Evolutionary conservation across 2,329 filamentous ascomycete genomes (phyloP).

Genomic region (Neophaeococcomyces mojaviensis): DNA sequence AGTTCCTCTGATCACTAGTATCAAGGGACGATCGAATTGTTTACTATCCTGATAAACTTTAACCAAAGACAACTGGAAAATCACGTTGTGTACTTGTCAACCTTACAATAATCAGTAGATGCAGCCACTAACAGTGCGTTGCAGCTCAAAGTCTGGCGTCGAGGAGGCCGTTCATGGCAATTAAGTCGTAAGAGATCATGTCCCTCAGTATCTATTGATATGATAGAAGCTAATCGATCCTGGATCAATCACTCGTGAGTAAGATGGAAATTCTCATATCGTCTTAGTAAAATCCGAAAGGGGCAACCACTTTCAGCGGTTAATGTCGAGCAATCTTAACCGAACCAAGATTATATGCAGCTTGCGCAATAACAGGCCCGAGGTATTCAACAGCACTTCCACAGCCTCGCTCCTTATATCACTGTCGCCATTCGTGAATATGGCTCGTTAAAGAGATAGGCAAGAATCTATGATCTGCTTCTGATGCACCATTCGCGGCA

Average conservation of each 20-base stretch:
- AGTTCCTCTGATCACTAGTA: conserved; percentile 6
- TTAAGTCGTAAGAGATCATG: conserved; percentile 6
- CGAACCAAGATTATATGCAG: conserved; percentile 10
- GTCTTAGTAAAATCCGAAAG: conserved; percentile 11
- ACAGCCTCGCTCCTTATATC: conserved; percentile 9
- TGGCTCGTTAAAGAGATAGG: conserved; percentile 5
- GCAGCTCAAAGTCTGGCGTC: conserved; percentile 11
- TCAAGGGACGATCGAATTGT: conserved; percentile 7
- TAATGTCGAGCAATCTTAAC: conserved; percentile 9
- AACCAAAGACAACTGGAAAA: conserved; percentile 9
- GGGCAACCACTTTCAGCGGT: conserved; percentile 9
- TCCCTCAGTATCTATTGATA: neutral
- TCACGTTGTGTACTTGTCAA: conserved; percentile 8
- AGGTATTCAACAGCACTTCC: conserved; percentile 11
- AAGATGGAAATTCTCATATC: conserved; percentile 10
- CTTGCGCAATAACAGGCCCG: conserved; percentile 6
- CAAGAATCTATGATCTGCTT: conserved; percentile 5
- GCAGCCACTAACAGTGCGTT: neutral
- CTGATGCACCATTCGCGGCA: conserved; percentile 10
- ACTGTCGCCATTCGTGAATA: conserved; percentile 12
- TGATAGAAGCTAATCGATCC: conserved; percentile 10
- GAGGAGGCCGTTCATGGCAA: conserved; percentile 10
- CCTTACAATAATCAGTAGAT: neutral
- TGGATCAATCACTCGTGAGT: conserved; percentile 7
- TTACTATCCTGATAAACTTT: conserved; percentile 6